Conservation (phyloP, 805 yeast species). For the Candida ipomoeae region DNA sequence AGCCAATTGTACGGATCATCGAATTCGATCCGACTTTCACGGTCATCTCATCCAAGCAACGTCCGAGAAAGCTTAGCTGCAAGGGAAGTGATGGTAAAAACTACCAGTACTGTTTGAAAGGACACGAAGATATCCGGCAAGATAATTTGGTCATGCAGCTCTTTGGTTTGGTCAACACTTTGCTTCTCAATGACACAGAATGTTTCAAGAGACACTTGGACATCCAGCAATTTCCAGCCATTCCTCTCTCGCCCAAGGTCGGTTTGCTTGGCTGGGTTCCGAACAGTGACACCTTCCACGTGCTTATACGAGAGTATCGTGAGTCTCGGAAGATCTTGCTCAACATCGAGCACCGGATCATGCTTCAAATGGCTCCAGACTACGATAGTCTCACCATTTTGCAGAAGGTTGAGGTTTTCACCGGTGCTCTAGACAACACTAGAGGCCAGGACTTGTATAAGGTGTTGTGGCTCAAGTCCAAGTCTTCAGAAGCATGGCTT, state of each 20-base stretch:
- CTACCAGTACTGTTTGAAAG: conserved; percentile 79
- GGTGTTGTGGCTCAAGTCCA: conserved; percentile 92
- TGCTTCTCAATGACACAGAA: conserved; percentile 85
- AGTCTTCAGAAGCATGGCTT: conserved; percentile 96
- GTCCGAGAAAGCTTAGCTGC: conserved; percentile 81
- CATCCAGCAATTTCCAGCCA: conserved; percentile 88
- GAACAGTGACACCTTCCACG: conserved; percentile 95
- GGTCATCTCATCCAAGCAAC: conserved; percentile 90
- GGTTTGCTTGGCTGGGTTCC: conserved; percentile 97
- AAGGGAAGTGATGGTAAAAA: conserved; percentile 90
- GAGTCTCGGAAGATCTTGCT: conserved; percentile 84
- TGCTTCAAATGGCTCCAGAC: conserved; percentile 97
- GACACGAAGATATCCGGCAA: conserved; percentile 97
- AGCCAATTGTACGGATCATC: conserved; percentile 66
- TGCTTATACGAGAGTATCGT: conserved; percentile 84
- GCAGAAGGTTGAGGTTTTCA: conserved; percentile 94
- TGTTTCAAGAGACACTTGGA: conserved; percentile 94
- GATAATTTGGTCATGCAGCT: conserved; percentile 97
- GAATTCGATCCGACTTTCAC: conserved; percentile 78
- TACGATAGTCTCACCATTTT: conserved; percentile 83
- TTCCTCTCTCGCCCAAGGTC: conserved; percentile 94
- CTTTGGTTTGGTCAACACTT: conserved; percentile 90
- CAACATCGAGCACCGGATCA: conserved; percentile 90
- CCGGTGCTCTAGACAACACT: conserved; percentile 91
- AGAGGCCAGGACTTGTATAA: conserved; percentile 94